Percentiles rank a stretch among this genome's conserved stretches.
These are phyloP conservation scores for Golubevia pallescens DNA, from an alignment of 1,284 basidiomycete species.

Conservation along the genomic window DNA sequence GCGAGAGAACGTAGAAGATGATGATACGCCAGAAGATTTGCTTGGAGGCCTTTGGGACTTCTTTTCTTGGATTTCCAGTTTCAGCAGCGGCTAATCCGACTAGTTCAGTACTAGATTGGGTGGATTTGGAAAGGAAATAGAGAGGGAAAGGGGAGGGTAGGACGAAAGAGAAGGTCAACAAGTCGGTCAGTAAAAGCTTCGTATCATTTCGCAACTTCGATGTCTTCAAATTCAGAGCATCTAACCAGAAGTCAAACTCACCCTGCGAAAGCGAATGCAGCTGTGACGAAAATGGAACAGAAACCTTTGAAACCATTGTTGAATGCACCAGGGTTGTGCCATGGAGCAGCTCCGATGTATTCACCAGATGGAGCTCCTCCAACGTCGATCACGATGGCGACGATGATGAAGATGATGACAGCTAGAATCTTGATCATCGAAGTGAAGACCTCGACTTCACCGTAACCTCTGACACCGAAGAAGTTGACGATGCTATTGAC, in stretches of 20 bases:
- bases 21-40: constrained; percentile 67
- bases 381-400: constrained; percentile 51
- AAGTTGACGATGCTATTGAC: constrained; percentile 49
- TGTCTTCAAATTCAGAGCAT: too few relatives aligned
- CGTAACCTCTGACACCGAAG: constrained; percentile 58
- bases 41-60: constrained; percentile 68
- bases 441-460: constrained; percentile 52
- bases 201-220: too few relatives aligned
- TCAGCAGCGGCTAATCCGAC: constrained; percentile 75
- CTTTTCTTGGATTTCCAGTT: constrained; percentile 67
- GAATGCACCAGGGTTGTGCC: constrained; percentile 53
- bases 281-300: constrained; percentile 47
- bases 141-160: too few relatives aligned
- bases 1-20: constrained; percentile 68
- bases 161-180: too few relatives aligned
- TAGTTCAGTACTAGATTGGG: constrained; percentile 66
- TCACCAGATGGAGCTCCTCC: constrained; percentile 40
- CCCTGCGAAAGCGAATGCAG: constrained; percentile 61
- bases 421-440: constrained; percentile 53
- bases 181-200: too few relatives aligned
- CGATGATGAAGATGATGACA: constrained; percentile 56
- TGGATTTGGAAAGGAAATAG: too few relatives aligned
- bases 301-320: constrained; percentile 61
- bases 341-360: constrained; percentile 48
- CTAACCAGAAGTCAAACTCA: too few relatives aligned